These are phyloP conservation scores for Globisporangium rhizosaccharum DNA, from an alignment of 352 stramenopile genomes.

Conservation along the genomic window DNA sequence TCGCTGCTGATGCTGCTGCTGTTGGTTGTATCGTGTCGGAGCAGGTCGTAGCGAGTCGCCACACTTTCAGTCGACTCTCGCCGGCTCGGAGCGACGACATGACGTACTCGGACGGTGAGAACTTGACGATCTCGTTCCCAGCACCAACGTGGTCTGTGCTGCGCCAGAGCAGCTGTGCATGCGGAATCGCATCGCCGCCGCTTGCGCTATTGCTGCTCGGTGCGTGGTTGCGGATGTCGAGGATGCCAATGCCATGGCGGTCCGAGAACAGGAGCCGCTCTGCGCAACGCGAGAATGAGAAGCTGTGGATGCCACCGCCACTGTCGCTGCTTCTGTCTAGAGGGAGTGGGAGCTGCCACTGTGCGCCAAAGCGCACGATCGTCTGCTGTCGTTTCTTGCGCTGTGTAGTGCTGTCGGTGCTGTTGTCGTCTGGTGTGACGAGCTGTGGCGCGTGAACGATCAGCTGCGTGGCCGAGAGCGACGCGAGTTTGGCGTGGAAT, in stretches of 20 bases:
- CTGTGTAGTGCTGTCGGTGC: background rate
- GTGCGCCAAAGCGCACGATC: conserved; percentile 34
- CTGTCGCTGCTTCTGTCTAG: background rate
- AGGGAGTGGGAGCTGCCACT: conserved; percentile 42
- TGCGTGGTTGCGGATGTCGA: conserved; percentile 33
- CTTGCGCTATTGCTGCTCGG: conserved; percentile 1
- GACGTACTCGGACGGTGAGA: conserved; percentile 66
- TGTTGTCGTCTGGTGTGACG: conserved; percentile 12
- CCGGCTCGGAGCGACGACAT: conserved; percentile 43
- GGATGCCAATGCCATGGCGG: conserved; percentile 34
- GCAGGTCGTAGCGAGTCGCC: conserved; percentile 30
- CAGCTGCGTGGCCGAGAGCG: conserved; percentile 54
- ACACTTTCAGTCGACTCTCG: conserved; percentile 42
- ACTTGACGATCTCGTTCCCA: conserved; percentile 55
- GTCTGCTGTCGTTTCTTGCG: background rate
- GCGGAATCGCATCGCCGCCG: conserved; percentile 1
- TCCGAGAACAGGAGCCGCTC: conserved; percentile 58
- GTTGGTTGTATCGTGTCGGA: background rate
- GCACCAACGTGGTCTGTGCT: conserved; percentile 11
- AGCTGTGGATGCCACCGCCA: conserved; percentile 24
- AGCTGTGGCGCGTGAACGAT: conserved; percentile 63
- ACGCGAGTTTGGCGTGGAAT: conserved; percentile 72
- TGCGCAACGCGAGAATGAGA: conserved; percentile 63
- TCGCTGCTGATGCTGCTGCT: background rate
- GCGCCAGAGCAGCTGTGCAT: conserved; percentile 31